Evolutionary conservation across 108 stramenopile species (phyloP), one percentile per base, ranked within the genome.

Genomic region (Cyclotella choctawhatcheeana): DNA sequence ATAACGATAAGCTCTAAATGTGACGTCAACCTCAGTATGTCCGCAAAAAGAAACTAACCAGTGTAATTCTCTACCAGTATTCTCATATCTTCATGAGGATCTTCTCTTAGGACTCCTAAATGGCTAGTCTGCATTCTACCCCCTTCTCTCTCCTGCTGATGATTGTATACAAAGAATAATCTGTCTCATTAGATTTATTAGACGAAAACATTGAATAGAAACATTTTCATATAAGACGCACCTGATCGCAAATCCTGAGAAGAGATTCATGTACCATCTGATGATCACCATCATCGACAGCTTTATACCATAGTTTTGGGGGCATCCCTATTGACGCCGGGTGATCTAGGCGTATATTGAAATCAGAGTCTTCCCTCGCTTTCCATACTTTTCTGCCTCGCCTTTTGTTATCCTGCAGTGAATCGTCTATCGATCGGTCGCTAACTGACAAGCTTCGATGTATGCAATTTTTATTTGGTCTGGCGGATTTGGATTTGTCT

Each of bases 31-130:
- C 18, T 4, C 30, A 4, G n/a, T 37, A 22, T 5, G 3, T 31
- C 17, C 3, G 3, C 20, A 16, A 4, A 34, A 37, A 4, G 16
- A 43, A 35, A 67, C 74, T 67, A 20, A 75, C 74, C 74, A 2
- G 97, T 97, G 64, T 96, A 98, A 74, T 96, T 97, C 45, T 90
- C 83, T 20, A 92, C 83, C 73, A 98, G 27, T 0, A 93, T 53
- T 25, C 89, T 81, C 86, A 98, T 92, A 69, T 98, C 97, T 50
- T 90, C 89, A 18, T 83, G 80, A n/a, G 96, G 94, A 82, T 96
- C 96, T 74, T 89, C 90, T 21, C 89, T 77, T 61, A 96, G 48
- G 0, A 95, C 92, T 27, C 92, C 92, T 20, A 85, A 68, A 43
- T 92, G 89, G 18, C 67, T 79, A 29, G 77, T 64, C 69, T 80